Base-by-base conservation (phyloP, 495 filamentous ascomycete genomes). In the Aspergillus asperescens region DNA sequence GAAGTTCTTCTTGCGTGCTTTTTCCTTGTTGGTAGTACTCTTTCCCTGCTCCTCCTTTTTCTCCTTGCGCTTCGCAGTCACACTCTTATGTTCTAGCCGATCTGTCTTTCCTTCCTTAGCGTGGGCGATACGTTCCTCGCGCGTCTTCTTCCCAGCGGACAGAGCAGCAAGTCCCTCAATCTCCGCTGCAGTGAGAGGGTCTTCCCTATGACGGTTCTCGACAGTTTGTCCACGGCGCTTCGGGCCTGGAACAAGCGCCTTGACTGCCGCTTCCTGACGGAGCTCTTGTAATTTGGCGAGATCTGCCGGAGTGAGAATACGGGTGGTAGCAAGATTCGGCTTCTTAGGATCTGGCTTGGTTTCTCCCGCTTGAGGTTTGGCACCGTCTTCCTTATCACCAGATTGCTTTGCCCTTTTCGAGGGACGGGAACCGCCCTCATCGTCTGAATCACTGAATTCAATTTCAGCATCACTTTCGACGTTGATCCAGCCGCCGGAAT, bases 21-120 rank as follows among this genome's bases (percentile, higher is more conserved):
- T 99, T 77, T 99, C 94, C 77, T 88, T 88, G 73, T 99, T 99
- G 59, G 93, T 99, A 4, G 88, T 88, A 68, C 87, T 92, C 79
- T 97, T 96, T 53, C 90, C 88, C 73, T 90, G 81, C 13, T 81
- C 79, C 58, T 83, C 81, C 78, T 94, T 95, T 70, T 87, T 86
- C 67, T 89, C 79, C 73, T 90, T 88, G 43, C 86, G 77, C 62
- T 82, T 82, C 7, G 89, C 89, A 48, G 86, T 82, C 52, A 86
- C 89, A 53, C 81, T 85, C 77, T 89, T 89, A 70, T 90, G 86
- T 59, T 90, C 85, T 32, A 80, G 76, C 12, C 86, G 80, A 25
- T 82, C 80, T 0, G 79, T 79, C 68, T 88, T 87, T 58, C 86
- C 86, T 48, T 87, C 89, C 62, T 77, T 84, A 1, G 88, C 89